phyloP scores from a whole-genome alignment of 192 early-diverging fungal species.

The Podila epigama region DNA sequence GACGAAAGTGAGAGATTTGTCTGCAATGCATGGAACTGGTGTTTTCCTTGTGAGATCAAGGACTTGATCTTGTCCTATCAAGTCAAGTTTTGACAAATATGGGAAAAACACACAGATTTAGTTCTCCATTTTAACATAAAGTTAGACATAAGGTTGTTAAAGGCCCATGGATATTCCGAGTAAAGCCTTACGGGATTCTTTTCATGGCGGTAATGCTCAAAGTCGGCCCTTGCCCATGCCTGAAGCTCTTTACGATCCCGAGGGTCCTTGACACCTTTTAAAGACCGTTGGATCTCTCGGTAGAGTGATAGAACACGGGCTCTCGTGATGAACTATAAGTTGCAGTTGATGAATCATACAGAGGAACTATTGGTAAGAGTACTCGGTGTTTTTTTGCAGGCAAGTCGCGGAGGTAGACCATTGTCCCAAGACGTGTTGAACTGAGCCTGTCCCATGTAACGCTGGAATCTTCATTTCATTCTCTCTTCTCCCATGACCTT shows the following conservation, averaged over 20 bases:
- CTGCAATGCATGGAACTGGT: conserved; percentile 40
- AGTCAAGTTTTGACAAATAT: background rate
- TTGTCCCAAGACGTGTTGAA: no score
- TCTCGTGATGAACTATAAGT: conserved; percentile 38
- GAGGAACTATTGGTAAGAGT: no score
- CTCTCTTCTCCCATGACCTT: no score
- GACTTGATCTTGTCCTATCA: conserved; percentile 49
- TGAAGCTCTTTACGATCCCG: conserved; percentile 37
- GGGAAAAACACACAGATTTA: no score
- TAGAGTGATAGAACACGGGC: conserved; percentile 40
- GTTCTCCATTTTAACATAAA: no score
- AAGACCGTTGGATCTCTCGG: conserved; percentile 35
- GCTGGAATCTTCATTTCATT: no score
- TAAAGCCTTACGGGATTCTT: conserved; percentile 31
- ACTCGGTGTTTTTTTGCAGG: no score
- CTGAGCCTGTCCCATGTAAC: no score
- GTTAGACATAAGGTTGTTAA: background rate
- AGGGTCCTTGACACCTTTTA: conserved; percentile 33
- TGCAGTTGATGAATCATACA: background rate
- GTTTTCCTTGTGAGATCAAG: conserved; percentile 43
- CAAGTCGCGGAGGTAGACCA: no score
- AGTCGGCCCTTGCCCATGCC: conserved; percentile 40
- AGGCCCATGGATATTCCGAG: background rate
- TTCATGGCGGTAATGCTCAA: conserved; percentile 43
- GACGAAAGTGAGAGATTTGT: conserved; percentile 37